Percentiles rank a stretch among this genome's conserved stretches.
Evolutionary conservation across 2,329 filamentous ascomycete genomes (phyloP).

Genomic region (Neofusicoccum ribis): DNA sequence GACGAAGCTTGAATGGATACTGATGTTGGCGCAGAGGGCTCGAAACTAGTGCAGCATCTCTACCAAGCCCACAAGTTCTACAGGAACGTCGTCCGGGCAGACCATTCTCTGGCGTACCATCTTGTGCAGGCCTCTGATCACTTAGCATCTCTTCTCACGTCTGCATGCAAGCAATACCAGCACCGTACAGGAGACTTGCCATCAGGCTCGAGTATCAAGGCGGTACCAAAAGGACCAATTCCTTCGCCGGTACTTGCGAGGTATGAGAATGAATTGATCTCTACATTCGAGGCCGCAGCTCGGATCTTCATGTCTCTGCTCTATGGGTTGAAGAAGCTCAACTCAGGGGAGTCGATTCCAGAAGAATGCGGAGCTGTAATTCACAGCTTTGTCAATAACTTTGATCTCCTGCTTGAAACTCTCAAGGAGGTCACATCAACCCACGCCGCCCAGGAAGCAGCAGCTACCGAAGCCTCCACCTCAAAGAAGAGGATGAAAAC

Average conservation of each 20-base stretch:
- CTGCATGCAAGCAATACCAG: slow-evolving; percentile 23
- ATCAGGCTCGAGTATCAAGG: background rate
- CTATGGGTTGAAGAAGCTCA: slow-evolving; percentile 31
- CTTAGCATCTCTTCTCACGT: slow-evolving; percentile 29
- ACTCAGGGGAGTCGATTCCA: slow-evolving; percentile 20
- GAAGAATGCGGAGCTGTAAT: slow-evolving; percentile 29
- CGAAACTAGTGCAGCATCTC: slow-evolving; percentile 24
- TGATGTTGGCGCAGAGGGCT: background rate
- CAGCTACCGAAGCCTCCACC: background rate
- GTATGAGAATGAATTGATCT: background rate
- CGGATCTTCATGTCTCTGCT: slow-evolving; percentile 35
- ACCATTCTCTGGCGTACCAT: slow-evolving; percentile 26
- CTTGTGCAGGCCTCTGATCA: slow-evolving; percentile 28
- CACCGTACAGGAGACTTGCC: background rate
- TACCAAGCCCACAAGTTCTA: slow-evolving; percentile 33
- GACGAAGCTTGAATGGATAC: background rate
- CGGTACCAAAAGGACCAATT: background rate
- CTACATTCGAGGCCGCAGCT: slow-evolving; percentile 29
- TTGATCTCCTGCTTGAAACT: slow-evolving; percentile 34
- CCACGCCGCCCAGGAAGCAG: background rate
- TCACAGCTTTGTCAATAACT: slow-evolving; percentile 39
- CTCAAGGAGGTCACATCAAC: slow-evolving; percentile 31
- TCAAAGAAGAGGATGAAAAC: background rate
- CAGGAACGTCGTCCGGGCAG: slow-evolving; percentile 23
- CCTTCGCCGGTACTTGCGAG: background rate